Conservation (phyloP, 2,329 filamentous ascomycete species). For the Hymenotorrendiella dingleyae region DNA sequence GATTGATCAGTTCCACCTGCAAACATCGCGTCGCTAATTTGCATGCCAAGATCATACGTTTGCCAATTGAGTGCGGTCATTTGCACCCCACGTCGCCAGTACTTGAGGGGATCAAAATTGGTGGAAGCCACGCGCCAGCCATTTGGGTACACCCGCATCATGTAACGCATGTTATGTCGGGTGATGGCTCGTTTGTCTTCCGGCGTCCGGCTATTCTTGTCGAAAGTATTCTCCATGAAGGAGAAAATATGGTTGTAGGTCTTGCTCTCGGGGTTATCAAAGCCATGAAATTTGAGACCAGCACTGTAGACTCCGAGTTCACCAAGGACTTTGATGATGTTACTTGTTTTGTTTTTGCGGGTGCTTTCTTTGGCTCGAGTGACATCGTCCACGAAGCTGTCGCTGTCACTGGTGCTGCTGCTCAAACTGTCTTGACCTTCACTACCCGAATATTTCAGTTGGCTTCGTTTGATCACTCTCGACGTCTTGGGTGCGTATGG, state of each 20-base stretch:
- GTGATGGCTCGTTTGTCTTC: constrained; percentile 74
- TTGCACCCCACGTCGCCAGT: constrained; percentile 93
- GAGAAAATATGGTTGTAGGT: constrained; percentile 93
- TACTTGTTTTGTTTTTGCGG: constrained; percentile 64
- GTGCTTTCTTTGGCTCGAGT: constrained; percentile 49
- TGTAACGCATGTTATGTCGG: constrained; percentile 82
- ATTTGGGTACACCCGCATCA: constrained; percentile 93
- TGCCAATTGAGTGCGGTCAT: constrained; percentile 99
- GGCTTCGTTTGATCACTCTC: constrained; percentile 15
- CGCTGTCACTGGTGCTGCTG: constrained; percentile 73
- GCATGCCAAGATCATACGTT: constrained; percentile 91
- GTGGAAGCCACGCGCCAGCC: constrained; percentile 75
- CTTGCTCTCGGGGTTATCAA: constrained; percentile 72
- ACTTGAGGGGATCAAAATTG: constrained; percentile 90
- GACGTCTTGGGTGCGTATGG: constrained; percentile 30
- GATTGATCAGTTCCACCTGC: constrained; percentile 78
- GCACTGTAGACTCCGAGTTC: constrained; percentile 74
- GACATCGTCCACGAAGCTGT: constrained; percentile 53
- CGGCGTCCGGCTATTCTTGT: constrained; percentile 68
- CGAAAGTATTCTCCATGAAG: constrained; percentile 84
- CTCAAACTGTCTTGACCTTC: constrained; percentile 43
- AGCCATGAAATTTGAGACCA: constrained; percentile 76
- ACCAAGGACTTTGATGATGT: constrained; percentile 78
- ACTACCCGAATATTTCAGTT: constrained; percentile 22
- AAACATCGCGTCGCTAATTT: constrained; percentile 97